Conservation (phyloP, 2,329 filamentous ascomycete species). For the Ophiostoma perfectum region DNA sequence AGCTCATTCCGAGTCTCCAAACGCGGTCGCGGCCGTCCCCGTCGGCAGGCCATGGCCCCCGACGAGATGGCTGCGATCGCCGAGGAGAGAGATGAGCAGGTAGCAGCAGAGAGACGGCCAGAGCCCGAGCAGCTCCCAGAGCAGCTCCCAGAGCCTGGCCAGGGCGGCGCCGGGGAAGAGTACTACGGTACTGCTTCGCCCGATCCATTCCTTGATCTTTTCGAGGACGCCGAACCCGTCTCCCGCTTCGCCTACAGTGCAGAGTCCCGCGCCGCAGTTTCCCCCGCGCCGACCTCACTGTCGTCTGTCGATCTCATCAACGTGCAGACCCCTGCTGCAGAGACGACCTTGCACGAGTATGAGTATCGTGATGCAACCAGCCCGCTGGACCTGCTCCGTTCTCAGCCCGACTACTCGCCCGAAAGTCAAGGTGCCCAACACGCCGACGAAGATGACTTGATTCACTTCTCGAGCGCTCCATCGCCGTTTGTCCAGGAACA, state of each 20-base stretch:
- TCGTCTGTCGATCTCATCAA: constrained; percentile 24
- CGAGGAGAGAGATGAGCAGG: constrained; percentile 25
- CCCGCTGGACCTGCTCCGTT: constrained; percentile 1
- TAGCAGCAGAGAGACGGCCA: not conserved
- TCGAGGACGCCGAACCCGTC: not conserved
- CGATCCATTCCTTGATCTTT: constrained; percentile 14
- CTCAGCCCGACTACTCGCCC: constrained; percentile 1
- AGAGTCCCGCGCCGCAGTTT: constrained; percentile 10
- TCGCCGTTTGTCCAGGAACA: constrained; percentile 16
- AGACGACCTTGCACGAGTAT: not conserved
- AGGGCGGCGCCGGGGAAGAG: constrained; percentile 3
- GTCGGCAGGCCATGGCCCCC: constrained; percentile 29
- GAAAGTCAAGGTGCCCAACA: not conserved
- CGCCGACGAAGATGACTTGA: constrained; percentile 3
- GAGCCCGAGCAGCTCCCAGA: not conserved
- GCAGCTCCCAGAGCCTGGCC: not conserved
- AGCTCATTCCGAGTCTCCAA: constrained; percentile 30
- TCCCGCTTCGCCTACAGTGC: not conserved
- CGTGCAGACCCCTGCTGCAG: constrained; percentile 20
- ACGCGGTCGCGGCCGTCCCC: constrained; percentile 31
- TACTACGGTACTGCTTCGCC: constrained; percentile 11
- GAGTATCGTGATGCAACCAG: constrained; percentile 6
- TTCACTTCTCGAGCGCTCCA: constrained; percentile 17
- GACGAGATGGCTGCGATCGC: constrained; percentile 30
- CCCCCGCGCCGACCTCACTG: constrained; percentile 21